These are phyloP conservation scores for Oryza punctata DNA, from an alignment of 176 grass and related monocot genomes.

Conservation along the genomic window DNA sequence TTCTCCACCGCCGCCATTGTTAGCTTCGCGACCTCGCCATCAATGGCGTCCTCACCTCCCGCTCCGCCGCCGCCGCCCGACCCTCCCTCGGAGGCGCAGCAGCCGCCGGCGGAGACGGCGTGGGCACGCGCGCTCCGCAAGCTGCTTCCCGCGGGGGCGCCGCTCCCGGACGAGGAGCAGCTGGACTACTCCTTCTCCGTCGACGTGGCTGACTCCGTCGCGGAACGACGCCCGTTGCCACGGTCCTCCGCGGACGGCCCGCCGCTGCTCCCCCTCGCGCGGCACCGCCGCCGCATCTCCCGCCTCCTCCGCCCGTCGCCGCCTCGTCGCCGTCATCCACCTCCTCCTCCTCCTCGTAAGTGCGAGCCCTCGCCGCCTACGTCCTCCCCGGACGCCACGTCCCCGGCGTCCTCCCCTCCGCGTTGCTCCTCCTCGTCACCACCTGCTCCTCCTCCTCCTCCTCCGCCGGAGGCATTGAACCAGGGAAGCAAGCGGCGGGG, in stretches of 20 bases:
- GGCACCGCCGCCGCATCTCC: conserved; percentile 32
- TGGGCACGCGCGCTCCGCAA: conserved; percentile 35
- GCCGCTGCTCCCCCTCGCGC: not conserved
- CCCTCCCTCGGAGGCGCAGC: not conserved
- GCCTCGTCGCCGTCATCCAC: not conserved
- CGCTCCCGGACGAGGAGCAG: conserved; percentile 55
- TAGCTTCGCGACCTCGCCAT: not conserved
- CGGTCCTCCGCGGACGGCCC: not conserved
- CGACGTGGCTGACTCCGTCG: conserved; percentile 2
- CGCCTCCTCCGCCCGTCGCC: conserved; percentile 9
- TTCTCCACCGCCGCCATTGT: not conserved
- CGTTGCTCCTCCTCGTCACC: not conserved
- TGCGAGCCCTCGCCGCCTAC: conserved; percentile 1
- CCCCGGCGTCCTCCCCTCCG: not conserved
- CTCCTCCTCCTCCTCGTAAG: not conserved
- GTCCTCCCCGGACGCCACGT: conserved; percentile 39
- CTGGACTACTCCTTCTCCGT: conserved; percentile 59
- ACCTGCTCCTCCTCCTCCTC: not conserved
- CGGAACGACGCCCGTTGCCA: not conserved
- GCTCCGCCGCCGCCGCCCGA: not conserved
- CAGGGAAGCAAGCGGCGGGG: conserved; percentile 28
- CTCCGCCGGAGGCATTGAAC: not conserved
- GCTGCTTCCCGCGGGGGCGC: conserved; percentile 55
- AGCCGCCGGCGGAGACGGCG: not conserved
- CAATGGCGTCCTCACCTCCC: not conserved